Base-by-base conservation (phyloP, 1,284 basidiomycete species). In the Gomphus bonarii region DNA sequence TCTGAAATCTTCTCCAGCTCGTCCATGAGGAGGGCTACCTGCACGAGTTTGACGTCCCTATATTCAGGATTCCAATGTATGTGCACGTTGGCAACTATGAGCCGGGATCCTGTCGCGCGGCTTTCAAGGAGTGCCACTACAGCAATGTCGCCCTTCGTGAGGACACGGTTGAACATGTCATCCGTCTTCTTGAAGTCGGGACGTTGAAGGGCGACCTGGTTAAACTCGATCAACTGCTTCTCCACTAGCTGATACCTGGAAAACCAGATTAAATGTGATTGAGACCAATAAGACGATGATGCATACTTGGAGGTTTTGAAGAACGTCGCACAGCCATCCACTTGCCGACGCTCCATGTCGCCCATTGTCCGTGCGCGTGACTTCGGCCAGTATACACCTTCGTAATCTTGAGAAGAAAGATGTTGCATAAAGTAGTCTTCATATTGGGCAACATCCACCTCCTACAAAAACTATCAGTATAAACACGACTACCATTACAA, bases 101-200 rank as follows among this genome's bases (percentile, higher is more conserved):
- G 72, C 8, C 95, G 85, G 12, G 92, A 85, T 31, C 94, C 95
- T 0, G 92, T 90, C 53, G 82, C 77, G 61, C 81, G 82, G 72
- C 90, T 88, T 74, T 99, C 97, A 65, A 99, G 78, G 47, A 93
- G 78, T 61, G 86, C 86, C 51, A 95, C 78, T 61, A 95, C 84
- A 40, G 92, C 94, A 63, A 99, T 92, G 68, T 98, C 87, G 72
- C 98, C 97, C 69, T 95, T 93, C 61, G 89, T 90, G 68, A 97
- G 84, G 59, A 99, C 93, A 54, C 97, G 91, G 69, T 98, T 98
- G 80, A 98, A 99, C 93, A 99, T 95, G 73, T 98, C 95, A 67
- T 99, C 94, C 4, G 95, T 97, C 76, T 94, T 95, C 73, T 95
- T 94, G 74, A 98, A 95, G 69, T 99, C 95, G 46, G 87, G 81